Percentiles rank a stretch among this genome's conserved stretches.
These are phyloP conservation scores for Stagonosporopsis rhizophila DNA, from an alignment of 2,329 filamentous ascomycete genomes.

Conservation along the genomic window DNA sequence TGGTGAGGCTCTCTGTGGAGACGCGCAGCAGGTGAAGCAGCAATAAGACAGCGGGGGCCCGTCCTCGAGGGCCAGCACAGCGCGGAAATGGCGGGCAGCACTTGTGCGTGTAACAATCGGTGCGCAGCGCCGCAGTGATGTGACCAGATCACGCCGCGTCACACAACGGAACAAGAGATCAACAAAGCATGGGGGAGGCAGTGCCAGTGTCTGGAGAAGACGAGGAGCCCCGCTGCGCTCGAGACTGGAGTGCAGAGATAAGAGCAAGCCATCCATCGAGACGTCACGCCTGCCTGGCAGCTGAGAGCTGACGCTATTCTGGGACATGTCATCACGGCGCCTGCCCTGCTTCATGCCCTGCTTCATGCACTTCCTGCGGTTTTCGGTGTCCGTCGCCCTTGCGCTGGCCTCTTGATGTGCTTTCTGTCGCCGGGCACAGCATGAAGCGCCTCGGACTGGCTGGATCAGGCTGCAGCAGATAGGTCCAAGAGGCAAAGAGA, in stretches of 20 bases:
- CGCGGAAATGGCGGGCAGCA: constrained; percentile 12
- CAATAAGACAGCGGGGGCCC: constrained; percentile 21
- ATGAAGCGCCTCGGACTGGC: constrained; percentile 5
- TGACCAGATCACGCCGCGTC: constrained; percentile 7
- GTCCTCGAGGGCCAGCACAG: constrained; percentile 13
- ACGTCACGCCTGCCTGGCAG: constrained; percentile 17
- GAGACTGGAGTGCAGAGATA: constrained; percentile 11
- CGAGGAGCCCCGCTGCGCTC: constrained; percentile 15
- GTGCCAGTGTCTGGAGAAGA: constrained; percentile 15
- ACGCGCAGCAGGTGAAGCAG: constrained; percentile 13
- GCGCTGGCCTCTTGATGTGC: constrained; percentile 16
- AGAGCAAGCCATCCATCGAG: constrained; percentile 19
- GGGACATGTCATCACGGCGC: constrained; percentile 15
- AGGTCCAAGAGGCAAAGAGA: constrained; percentile 1
- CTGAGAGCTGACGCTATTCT: constrained; percentile 12
- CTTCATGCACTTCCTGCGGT: constrained; percentile 11
- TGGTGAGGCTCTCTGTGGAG: constrained; percentile 20
- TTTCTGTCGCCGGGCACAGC: constrained; percentile 9
- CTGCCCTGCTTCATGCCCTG: neutral
- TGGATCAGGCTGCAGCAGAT: constrained; percentile 1
- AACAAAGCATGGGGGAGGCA: constrained; percentile 5
- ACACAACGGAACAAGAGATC: neutral
- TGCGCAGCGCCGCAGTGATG: constrained; percentile 14
- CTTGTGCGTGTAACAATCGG: constrained; percentile 10
- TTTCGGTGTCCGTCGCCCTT: constrained; percentile 9